phyloP scores from a whole-genome alignment of 192 early-diverging fungal genomes.

The Podila verticillata region DNA sequence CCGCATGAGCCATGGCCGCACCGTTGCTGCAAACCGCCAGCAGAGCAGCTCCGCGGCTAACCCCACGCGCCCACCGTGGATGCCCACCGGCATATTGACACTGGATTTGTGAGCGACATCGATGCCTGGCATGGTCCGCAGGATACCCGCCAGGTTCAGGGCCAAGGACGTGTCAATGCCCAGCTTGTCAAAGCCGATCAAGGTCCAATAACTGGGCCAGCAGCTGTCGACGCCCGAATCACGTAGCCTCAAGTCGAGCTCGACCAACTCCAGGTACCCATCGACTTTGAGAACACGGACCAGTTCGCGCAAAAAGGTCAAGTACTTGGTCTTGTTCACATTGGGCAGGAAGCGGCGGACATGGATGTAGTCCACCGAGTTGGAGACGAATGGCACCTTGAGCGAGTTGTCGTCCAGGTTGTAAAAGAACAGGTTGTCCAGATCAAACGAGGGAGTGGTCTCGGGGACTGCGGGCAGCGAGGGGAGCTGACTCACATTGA shows the following conservation, averaged over 20 bases:
- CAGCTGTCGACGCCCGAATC: conserved; percentile 44
- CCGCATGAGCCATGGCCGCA: conserved; percentile 46
- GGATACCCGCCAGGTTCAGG: conserved; percentile 43
- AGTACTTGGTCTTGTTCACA: conserved; percentile 48
- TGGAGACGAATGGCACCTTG: conserved; percentile 39
- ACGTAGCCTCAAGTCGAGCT: conserved; percentile 33
- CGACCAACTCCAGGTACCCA: conserved; percentile 46
- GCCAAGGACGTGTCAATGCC: conserved; percentile 47
- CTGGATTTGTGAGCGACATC: conserved; percentile 35
- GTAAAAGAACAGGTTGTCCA: conserved; percentile 50
- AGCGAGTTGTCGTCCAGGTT: conserved; percentile 50
- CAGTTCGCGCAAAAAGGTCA: conserved; percentile 35
- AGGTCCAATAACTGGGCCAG: conserved; percentile 50
- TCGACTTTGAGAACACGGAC: conserved; percentile 40
- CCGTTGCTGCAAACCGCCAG: conserved; percentile 29
- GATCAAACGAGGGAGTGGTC: conserved; percentile 37
- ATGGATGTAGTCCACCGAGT: conserved; percentile 49
- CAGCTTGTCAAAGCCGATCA: conserved; percentile 48
- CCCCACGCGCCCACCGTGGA: conserved; percentile 41
- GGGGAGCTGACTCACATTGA: conserved; percentile 46
- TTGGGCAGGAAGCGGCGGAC: conserved; percentile 47
- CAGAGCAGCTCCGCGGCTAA: conserved; percentile 32
- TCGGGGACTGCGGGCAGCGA: conserved; percentile 35
- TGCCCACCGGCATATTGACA: conserved; percentile 44
- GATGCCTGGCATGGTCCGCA: conserved; percentile 42